Evolutionary conservation across 176 grass and related monocot genomes (phyloP).

Genomic region (Zoysia japonica): DNA sequence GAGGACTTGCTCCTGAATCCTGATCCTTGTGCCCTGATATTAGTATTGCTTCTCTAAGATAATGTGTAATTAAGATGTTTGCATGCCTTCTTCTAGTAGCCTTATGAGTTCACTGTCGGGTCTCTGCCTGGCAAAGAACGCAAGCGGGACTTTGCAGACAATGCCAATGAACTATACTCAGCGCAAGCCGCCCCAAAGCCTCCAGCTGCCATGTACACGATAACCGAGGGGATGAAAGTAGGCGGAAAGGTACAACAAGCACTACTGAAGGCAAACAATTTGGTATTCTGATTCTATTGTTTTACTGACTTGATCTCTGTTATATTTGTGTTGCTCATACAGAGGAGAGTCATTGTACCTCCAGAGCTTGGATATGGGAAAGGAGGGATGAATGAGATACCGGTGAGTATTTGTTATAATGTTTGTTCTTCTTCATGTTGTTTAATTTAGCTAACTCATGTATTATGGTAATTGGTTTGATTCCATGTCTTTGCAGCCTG

Average conservation of each 20-base stretch:
- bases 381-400: slow-evolving; percentile 77
- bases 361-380: slow-evolving; percentile 80
- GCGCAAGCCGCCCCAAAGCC: slow-evolving; percentile 87
- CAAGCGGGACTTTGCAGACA: slow-evolving; percentile 88
- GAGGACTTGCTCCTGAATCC: slow-evolving; percentile 4
- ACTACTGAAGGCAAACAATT: neutral
- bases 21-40: neutral
- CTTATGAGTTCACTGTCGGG: slow-evolving; percentile 93
- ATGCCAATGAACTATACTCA: slow-evolving; percentile 80
- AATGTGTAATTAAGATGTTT: slow-evolving; percentile 39
- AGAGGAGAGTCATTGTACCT: slow-evolving; percentile 86
- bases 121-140: slow-evolving; percentile 82
- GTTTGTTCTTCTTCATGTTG: neutral
- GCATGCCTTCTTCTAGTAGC: slow-evolving; percentile 74
- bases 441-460: neutral
- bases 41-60: neutral
- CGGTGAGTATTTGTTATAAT: slow-evolving; percentile 45
- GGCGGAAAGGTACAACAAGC: slow-evolving; percentile 66
- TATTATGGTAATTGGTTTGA: neutral
- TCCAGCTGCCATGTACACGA: slow-evolving; percentile 65
- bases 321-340: slow-evolving; percentile 24
- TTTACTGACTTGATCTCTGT: neutral
- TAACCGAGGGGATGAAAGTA: slow-evolving; percentile 96
- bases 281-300: neutral
- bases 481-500: slow-evolving; percentile 56